Evolutionary conservation across 2,329 filamentous ascomycete species (phyloP), one percentile per base, ranked within the genome.

Genomic region (Fusarium anguioides): DNA sequence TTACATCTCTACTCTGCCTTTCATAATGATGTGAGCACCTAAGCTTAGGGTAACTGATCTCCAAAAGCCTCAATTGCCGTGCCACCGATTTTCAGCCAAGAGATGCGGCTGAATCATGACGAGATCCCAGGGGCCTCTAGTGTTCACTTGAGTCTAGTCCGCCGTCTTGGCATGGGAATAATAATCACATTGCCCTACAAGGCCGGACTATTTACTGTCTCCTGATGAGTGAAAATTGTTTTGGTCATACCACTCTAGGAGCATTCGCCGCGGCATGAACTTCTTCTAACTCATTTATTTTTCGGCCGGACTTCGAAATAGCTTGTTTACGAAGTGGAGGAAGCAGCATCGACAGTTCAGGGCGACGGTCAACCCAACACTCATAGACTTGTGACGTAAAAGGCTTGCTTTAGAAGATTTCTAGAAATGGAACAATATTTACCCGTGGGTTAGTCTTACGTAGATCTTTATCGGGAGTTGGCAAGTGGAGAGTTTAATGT

Each of bases 361-460:
- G 59, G 42, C 23, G 58, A 57, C 37, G 18, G 40, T 46, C 57
- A 61, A 47, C 59, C 40, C 18, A 21, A n/a, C 36, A 31, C 36
- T 37, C 37, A 23, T 15, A 27, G 24, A 35, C 36, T 36, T 14
- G 27, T 68, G 65, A 68, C 55, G 64, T 66, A 52, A 46, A 41
- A 31, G 37, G 41, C 41, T 64, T 45, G 40, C 39, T 12, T 15
- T 68, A n/a, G 65, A 69, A 66, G 12, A 29, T 31, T 68, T 68
- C 65, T 62, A 61, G 65, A 68, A 68, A 23, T 24, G 60, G 65
- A 61, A 35, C 24, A 68, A 61, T 9, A 24, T 61, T n/a, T 41
- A 47, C 21, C 64, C 65, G 47, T 6, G 0, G 27, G 29, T 12
- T 58, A 58, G 62, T 40, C 14, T 14, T 12, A 10, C 33, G 65